Evolutionary conservation across 1,139 yeast species (phyloP).

Genomic region (Hyphopichia pseudoburtonii): DNA sequence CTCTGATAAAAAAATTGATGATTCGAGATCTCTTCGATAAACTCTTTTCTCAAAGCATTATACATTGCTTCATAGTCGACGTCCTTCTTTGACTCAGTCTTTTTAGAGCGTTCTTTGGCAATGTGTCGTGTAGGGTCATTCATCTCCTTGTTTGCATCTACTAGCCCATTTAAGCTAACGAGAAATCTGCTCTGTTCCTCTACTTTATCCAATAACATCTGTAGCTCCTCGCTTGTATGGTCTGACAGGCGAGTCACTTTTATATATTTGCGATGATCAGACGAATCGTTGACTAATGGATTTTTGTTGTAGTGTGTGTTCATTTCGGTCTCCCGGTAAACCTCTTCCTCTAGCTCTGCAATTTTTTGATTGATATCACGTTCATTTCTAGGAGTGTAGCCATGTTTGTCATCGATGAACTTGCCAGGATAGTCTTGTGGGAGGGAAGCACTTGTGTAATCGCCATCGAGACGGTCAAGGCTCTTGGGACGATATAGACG

Average conservation of each 20-base stretch:
- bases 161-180: conserved; percentile 19
- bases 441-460: conserved; percentile 10
- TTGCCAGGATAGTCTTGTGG: conserved; percentile 23
- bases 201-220: conserved; percentile 14
- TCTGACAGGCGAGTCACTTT: conserved; percentile 7
- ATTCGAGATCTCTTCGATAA: conserved; percentile 28
- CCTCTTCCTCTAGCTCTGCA: conserved; percentile 15
- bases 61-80: conserved; percentile 20
- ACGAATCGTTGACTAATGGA: background rate
- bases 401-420: conserved; percentile 9
- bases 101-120: conserved; percentile 3
- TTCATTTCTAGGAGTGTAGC: too few relatives aligned
- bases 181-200: conserved; percentile 22
- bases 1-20: conserved; percentile 33
- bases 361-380: conserved; percentile 9
- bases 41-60: conserved; percentile 30
- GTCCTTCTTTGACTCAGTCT: background rate
- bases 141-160: conserved; percentile 18
- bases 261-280: background rate
- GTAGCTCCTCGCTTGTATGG: conserved; percentile 9
- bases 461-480: conserved; percentile 7
- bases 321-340: conserved; percentile 13
- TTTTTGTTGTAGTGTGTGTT: conserved; percentile 3
- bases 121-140: too few relatives aligned
- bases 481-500: conserved; percentile 8